A percentile compares a stretch with the other conserved stretches of the same genome.
phyloP scores from a whole-genome alignment of 768 basidiomycete genomes.

The Pholiota molesta region DNA sequence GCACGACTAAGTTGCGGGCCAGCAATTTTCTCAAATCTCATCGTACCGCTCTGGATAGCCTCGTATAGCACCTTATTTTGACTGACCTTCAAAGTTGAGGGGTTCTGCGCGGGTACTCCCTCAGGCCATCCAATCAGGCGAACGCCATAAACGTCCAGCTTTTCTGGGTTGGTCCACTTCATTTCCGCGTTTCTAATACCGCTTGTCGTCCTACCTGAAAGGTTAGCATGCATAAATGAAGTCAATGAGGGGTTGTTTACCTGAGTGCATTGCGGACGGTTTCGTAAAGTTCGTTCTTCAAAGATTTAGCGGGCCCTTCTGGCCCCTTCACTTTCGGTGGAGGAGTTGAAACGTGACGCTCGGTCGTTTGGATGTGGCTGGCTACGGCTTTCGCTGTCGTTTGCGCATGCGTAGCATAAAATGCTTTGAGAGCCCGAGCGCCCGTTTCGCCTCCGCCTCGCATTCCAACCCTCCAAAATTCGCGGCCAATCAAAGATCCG shows the following conservation, averaged over 20 bases:
- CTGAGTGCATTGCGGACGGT: constrained; percentile 55
- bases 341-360: constrained; percentile 21
- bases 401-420: constrained; percentile 38
- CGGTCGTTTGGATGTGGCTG: constrained; percentile 10
- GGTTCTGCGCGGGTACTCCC: constrained; percentile 60
- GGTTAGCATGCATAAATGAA: constrained; percentile 6
- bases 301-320: constrained; percentile 32
- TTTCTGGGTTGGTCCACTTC: constrained; percentile 74
- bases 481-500: constrained; percentile 59
- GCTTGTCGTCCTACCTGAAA: constrained; percentile 45
- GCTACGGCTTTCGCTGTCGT: background rate
- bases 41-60: constrained; percentile 46
- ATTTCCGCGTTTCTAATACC: constrained; percentile 70
- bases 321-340: constrained; percentile 23
- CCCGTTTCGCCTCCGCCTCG: constrained; percentile 62
- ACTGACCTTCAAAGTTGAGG: constrained; percentile 54
- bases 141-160: constrained; percentile 59
- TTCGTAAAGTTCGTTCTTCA: constrained; percentile 62
- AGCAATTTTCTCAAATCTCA: constrained; percentile 47
- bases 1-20: constrained; percentile 4
- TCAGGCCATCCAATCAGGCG: constrained; percentile 67
- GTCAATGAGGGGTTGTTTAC: constrained; percentile 32
- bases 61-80: constrained; percentile 61
- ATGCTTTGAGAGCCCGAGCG: constrained; percentile 55
- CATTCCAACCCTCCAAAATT: constrained; percentile 62